phyloP scores from a whole-genome alignment of 257 asterid species.

The Nicotiana benthamiana region DNA sequence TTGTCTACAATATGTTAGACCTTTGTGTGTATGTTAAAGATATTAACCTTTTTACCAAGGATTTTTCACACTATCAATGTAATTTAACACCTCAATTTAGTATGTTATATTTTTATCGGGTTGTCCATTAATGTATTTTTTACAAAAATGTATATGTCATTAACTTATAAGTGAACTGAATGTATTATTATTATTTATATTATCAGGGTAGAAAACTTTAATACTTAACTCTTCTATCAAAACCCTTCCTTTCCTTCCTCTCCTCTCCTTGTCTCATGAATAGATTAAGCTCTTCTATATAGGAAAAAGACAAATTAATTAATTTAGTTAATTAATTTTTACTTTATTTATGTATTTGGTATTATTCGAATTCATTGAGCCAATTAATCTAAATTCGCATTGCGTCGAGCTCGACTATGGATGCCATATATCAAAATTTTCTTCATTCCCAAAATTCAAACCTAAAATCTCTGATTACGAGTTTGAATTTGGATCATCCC shows the following conservation, averaged over 20 bases:
- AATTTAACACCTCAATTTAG: neutral
- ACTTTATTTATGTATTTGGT: too few relatives aligned
- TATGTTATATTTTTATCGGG: neutral
- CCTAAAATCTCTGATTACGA: too few relatives aligned
- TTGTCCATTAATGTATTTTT: neutral
- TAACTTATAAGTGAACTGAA: neutral
- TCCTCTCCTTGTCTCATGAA: too few relatives aligned
- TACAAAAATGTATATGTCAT: neutral
- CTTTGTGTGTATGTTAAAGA: neutral
- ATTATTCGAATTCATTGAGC: too few relatives aligned
- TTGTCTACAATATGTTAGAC: slow-evolving; percentile 6
- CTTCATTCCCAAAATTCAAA: too few relatives aligned
- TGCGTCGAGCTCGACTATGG: too few relatives aligned
- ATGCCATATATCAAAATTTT: too few relatives aligned
- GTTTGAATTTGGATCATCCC: too few relatives aligned
- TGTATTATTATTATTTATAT: neutral
- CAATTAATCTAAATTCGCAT: too few relatives aligned
- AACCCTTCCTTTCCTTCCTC: neutral
- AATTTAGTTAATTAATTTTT: too few relatives aligned
- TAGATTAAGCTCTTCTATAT: too few relatives aligned
- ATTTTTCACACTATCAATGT: neutral
- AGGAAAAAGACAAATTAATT: neutral
- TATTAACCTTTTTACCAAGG: neutral
- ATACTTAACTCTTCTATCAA: neutral
- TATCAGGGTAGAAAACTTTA: neutral